Evolutionary conservation across 2,329 filamentous ascomycete genomes (phyloP), one percentile per base, ranked within the genome.

Genomic region (Xylariaceae sp.): DNA sequence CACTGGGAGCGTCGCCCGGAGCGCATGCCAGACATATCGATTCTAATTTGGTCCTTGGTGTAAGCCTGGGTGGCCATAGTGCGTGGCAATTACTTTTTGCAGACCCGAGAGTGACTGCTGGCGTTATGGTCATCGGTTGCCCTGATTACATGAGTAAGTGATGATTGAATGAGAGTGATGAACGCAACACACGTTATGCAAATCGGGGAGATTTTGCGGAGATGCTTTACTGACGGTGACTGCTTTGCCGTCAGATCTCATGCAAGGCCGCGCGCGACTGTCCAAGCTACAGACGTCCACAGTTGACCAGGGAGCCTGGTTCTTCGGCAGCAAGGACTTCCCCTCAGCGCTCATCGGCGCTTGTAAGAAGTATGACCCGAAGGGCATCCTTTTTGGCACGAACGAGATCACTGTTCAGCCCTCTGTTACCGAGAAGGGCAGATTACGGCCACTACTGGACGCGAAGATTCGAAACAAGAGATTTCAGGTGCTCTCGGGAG

Each of bases 11-110:
- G 2, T 39, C 74, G 60, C 63, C 76, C 1, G 74, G 57, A 4
- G 62, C 59, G 7, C 52, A 44, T 13, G 56, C 11, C 13, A 73
- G 76, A 44, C 68, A 67, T 47, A 77, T 83, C 17, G 80, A 84
- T 63, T 81, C 85, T 55, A 86, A 97, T 72, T 74, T 95, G 9
- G 88, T 88, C 9, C 78, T 96, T 45, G 94, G 94, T 0, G 84
- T 96, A 59, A 93, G 89, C 23, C 77, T 97, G 0, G 94, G 94
- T 4, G 94, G 90, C 0, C 94, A 97, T 73, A 85, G 88, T 10
- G 87, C 88, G 1, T 97, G 93, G 92, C 88, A 95, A 70, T 82
- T 86, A 34, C 75, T 96, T 60, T 82, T 97, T 51, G 82, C 85
- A 44, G 92, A 97, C 61, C 84, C 87, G 15, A 82, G 92, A 64